Percentiles rank a stretch among this genome's conserved stretches.
These are phyloP conservation scores for Hypoxylon sp. DNA, from an alignment of 2,329 filamentous ascomycete species.

Conservation along the genomic window DNA sequence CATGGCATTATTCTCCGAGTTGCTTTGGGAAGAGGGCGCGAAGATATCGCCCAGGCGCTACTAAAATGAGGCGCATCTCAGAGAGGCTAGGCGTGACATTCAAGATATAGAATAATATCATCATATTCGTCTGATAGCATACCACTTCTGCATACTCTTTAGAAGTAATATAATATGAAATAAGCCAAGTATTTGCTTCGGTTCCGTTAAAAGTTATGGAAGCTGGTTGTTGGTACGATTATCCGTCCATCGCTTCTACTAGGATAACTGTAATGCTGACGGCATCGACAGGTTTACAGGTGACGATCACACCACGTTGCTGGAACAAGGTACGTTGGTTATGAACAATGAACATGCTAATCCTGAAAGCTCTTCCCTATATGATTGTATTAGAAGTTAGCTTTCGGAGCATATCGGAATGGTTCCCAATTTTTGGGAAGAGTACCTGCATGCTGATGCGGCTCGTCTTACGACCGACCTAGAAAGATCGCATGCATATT, in stretches of 20 bases:
- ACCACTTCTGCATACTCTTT: neutral
- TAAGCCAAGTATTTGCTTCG: neutral
- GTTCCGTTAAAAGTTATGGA: neutral
- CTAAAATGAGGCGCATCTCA: no score
- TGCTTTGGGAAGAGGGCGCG: no score
- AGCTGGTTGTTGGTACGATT: neutral
- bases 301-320: slow-evolving; percentile 26
- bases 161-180: neutral
- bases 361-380: neutral
- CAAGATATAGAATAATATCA: neutral
- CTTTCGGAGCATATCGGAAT: neutral
- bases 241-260: neutral
- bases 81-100: no score
- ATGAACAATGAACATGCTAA: neutral
- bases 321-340: neutral
- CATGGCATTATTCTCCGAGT: no score
- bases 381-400: neutral
- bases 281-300: slow-evolving; percentile 19
- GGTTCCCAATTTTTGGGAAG: neutral
- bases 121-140: slow-evolving; percentile 16
- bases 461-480: slow-evolving; percentile 11
- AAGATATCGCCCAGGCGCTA: no score
- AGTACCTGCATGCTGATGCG: slow-evolving; percentile 20
- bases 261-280: slow-evolving; percentile 1
- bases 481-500: slow-evolving; percentile 11